Evolutionary conservation across 352 stramenopile species (phyloP), one percentile per base, ranked within the genome.

Genomic region (Phytopythium kandeliae): DNA sequence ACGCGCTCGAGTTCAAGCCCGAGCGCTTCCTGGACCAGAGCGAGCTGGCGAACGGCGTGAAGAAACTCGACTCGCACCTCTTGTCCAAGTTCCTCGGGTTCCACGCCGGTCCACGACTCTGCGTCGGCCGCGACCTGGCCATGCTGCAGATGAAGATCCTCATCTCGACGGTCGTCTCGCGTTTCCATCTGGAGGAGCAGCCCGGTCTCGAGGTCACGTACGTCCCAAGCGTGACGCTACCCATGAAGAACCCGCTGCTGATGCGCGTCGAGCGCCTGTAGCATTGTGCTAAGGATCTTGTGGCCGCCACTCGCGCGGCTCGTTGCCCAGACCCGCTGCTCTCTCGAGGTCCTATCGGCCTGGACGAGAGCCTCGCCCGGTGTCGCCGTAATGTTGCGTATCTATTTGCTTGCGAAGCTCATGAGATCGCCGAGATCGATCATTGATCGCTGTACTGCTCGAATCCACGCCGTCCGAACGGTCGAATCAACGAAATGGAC

Each of bases 1-100:
- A 95, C 28, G 78, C 77, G 0, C 24, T 43, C 0, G 60, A 68
- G 36, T 84, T 83, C 48, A 60, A 59, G 8, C 78, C 75, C 0
- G 69, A 86, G 26, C 67, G 78, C 1, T 92, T 76, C 60, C 62
- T 93, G 17, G 76, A 89, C 22, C 4, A 37, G 0, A 58, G 59
- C 16, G 63, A 64, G 30, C 67, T 77, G 13, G 36, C 36, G 2
- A 42, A 42, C 5, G 36, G 36, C 2, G 36, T 42, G 17, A 42
- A 42, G 36, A 42, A 42, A 9, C n/a, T 42, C 7, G 36, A 8
- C 36, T 31, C 57, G 21, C 48, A 45, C 1, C 51, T 62, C 7
- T 68, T 62, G 2, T 86, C 67, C 51, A 65, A 74, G 73, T 69
- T 83, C 48, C 51, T 60, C 24, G 54, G 62, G 1, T 91, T 90